Evolutionary conservation across 495 filamentous ascomycete species (phyloP).

Genomic region (Cercophora scortea): DNA sequence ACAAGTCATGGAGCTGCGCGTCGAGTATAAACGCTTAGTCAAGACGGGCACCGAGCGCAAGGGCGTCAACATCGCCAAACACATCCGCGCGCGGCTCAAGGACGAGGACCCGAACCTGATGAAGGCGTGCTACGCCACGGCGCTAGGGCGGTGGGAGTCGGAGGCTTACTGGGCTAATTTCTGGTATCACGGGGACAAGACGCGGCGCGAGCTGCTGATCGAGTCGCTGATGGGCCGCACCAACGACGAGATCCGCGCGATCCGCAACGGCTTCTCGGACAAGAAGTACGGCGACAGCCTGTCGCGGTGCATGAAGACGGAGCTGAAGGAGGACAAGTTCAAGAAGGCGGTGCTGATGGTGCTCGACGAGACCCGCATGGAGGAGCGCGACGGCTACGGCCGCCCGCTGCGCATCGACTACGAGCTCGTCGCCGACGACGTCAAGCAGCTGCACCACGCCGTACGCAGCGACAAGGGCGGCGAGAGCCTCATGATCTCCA

Average conservation of each 20-base stretch:
- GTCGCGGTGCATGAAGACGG: conserved; percentile 77
- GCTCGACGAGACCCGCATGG: conserved; percentile 74
- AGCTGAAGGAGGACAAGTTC: conserved; percentile 92
- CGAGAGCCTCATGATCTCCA: conserved; percentile 82
- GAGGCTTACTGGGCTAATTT: conserved; percentile 98
- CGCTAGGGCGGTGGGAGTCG: conserved; percentile 83
- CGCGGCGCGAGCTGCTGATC: conserved; percentile 79
- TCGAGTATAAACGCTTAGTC: conserved; percentile 84
- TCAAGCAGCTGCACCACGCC: conserved; percentile 60
- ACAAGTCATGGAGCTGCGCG: conserved; percentile 73
- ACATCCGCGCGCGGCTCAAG: conserved; percentile 77
- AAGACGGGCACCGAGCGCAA: conserved; percentile 61
- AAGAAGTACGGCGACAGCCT: conserved; percentile 84
- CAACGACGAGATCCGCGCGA: conserved; percentile 77
- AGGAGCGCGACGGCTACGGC: conserved; percentile 54
- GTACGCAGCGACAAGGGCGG: conserved; percentile 70
- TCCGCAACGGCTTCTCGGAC: conserved; percentile 89
- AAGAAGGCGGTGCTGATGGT: conserved; percentile 80
- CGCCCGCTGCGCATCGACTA: conserved; percentile 29
- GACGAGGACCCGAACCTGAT: conserved; percentile 58
- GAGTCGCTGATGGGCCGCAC: conserved; percentile 84
- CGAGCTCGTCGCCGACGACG: conserved; percentile 60
- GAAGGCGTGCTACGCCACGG: conserved; percentile 84
- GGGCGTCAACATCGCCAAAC: conserved; percentile 92
- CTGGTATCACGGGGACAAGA: conserved; percentile 89